Base-by-base conservation (phyloP, 163 green algal genomes). In the Chlamydomonas reinhardtii region DNA sequence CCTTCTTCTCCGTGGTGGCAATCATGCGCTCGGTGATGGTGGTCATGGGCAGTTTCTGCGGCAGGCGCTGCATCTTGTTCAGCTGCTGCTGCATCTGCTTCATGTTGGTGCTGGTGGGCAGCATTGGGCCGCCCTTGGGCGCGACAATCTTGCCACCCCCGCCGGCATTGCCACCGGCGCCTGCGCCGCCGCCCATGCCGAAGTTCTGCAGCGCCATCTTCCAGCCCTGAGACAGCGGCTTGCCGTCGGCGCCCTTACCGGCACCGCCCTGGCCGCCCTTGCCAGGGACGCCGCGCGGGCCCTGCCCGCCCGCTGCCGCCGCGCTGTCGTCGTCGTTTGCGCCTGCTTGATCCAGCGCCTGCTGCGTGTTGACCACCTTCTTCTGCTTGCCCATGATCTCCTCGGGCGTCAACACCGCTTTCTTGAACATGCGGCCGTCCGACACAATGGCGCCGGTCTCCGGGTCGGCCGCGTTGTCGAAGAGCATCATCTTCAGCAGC, bases 361-460 rank as follows among this genome's bases (percentile, higher is more conserved):
- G 54, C 14, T 17, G 59, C 76, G 29, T 31, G 69, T 81, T 75
- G 22, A 83, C 82, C 4, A 73, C 56, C 32, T 68, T 74, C 72
- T 81, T 84, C 86, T 87, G 88, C 27, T 35, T 75, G 66, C 77
- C 82, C 61, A 81, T 84, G 69, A 92, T 89, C 70, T 91, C 78
- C 89, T 92, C 89, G 15, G 89, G 89, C 19, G 89, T 91, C 39
- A 92, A 73, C 76, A 91, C 78, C 20, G 74, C 71, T 83, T 91
- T 89, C 78, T 92, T 92, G 74, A 92, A 92, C 89, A 92, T 92
- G 56, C 80, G 73, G 17, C 89, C 89, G 32, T 92, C 89, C 17
- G 77, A 76, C n/a, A 91, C 68, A 43, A 89, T 85, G 29, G 82
- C 81, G 32, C 72, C 84, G 12, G 80, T 78, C 56, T 84, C 84